Evolutionary conservation across 1,139 yeast species (phyloP), one percentile per base, ranked within the genome.

Genomic region (Scheffersomyces insectosa): DNA sequence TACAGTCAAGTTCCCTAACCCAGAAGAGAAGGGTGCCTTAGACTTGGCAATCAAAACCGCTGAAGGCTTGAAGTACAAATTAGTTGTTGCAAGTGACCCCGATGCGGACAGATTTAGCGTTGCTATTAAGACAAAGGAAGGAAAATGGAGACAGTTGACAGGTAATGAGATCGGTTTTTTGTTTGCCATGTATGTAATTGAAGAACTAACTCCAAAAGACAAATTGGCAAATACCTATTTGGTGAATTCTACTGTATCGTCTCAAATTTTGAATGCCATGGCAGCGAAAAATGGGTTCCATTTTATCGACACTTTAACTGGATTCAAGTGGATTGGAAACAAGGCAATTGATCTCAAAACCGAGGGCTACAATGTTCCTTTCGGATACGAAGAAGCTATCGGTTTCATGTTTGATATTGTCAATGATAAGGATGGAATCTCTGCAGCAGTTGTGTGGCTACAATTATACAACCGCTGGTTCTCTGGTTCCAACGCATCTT

Each of bases 251-350:
- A 90, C 98, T 0, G 98, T 93, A 0, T 89, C 97, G 0, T 88
- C 96, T 4, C 96, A 88, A 56, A 77, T 90, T 65, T 72, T 90
- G 44, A 66, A 71, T n/a, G 69, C 82, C 3, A 80, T 91, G 83
- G 95, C 97, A 0, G 60, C 70, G 3, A 60, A 59, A 9, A 75
- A 80, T 42, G 85, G 85, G 0, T 84, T 86, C 59, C 70, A 79
- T 38, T 87, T 75, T 63, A 77, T 71, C 37, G 98, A 93, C 48
- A 91, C 98, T 0, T 71, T 93, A 42, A 93, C 98, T 1, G 98
- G 99, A 1, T 93, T 93, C 70, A 93, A 93, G 65, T 93, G 99
- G 99, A 86, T 93, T 40, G 99, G 98, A 3, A 93, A 93, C 61
- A 79, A 82, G 49, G 95, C 97, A 1, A 80, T 85, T 31, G 88